These are phyloP conservation scores for Ilyonectria destructans DNA, from an alignment of 2,329 filamentous ascomycete genomes.

Conservation along the genomic window DNA sequence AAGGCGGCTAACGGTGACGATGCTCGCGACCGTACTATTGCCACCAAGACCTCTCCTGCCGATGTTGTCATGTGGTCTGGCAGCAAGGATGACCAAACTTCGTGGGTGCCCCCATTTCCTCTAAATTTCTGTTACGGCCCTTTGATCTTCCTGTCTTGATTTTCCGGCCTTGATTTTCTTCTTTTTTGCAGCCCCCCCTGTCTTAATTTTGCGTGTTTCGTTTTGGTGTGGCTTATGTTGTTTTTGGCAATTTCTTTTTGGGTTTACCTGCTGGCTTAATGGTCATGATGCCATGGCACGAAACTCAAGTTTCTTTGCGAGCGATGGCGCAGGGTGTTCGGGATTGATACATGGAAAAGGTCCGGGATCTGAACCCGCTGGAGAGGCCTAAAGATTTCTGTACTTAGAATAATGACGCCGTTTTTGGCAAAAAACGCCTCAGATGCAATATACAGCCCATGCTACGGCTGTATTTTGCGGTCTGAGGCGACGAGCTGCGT, in stretches of 20 bases:
- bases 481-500: conserved; percentile 66
- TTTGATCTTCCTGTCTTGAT: conserved; percentile 32
- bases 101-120: conserved; percentile 71
- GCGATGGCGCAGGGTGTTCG: conserved; percentile 18
- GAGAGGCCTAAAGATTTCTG: conserved; percentile 25
- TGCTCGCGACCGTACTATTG: conserved; percentile 84
- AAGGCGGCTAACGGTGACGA: conserved; percentile 88
- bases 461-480: conserved; percentile 56
- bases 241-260: neutral
- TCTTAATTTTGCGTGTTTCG: neutral
- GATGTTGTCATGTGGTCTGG: conserved; percentile 99
- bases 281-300: conserved; percentile 2
- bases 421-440: conserved; percentile 55
- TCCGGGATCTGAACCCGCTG: conserved; percentile 7
- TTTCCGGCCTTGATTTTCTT: conserved; percentile 23
- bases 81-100: conserved; percentile 96
- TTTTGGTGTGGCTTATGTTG: neutral
- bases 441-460: conserved; percentile 57
- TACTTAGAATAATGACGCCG: conserved; percentile 43
- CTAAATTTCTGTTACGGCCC: conserved; percentile 37
- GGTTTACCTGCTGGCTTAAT: neutral
- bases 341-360: neutral
- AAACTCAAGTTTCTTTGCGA: neutral
- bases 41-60: conserved; percentile 93
- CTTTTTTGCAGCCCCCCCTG: neutral